phyloP scores from a whole-genome alignment of 768 basidiomycete genomes.

The Boletus edulis region DNA sequence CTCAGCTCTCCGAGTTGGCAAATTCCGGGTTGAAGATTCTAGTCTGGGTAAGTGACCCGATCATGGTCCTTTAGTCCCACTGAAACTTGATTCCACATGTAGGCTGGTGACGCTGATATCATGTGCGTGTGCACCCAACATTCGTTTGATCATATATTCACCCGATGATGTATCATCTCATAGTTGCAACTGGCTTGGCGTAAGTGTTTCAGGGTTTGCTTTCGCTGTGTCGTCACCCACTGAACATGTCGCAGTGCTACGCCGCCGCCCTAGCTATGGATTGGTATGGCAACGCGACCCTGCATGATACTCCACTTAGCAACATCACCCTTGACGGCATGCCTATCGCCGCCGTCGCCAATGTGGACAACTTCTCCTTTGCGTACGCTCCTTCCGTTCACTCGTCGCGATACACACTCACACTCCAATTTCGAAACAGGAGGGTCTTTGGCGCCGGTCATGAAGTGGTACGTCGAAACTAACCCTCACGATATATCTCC shows the following conservation, averaged over 20 bases:
- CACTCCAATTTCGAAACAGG: constrained; percentile 26
- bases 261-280: constrained; percentile 42
- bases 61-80: neutral
- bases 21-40: constrained; percentile 38
- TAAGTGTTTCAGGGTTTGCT: constrained; percentile 19
- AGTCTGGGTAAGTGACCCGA: constrained; percentile 34
- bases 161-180: neutral
- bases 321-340: constrained; percentile 58
- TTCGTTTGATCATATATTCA: neutral
- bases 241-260: constrained; percentile 24
- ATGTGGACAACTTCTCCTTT: constrained; percentile 65
- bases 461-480: constrained; percentile 48
- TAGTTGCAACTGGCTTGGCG: constrained; percentile 31
- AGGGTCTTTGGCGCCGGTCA: constrained; percentile 59
- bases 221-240: neutral
- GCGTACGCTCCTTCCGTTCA: constrained; percentile 43
- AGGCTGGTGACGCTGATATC: constrained; percentile 31
- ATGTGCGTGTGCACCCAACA: constrained; percentile 13
- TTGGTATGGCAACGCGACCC: constrained; percentile 43
- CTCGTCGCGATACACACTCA: neutral
- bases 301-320: constrained; percentile 39
- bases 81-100: neutral
- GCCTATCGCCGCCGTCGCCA: constrained; percentile 57
- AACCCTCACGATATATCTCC: neutral
- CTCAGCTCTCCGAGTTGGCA: constrained; percentile 35